These are phyloP conservation scores for Chenopodium berlandieri DNA, from an alignment of 148 eudicot genomes.

Conservation along the genomic window DNA sequence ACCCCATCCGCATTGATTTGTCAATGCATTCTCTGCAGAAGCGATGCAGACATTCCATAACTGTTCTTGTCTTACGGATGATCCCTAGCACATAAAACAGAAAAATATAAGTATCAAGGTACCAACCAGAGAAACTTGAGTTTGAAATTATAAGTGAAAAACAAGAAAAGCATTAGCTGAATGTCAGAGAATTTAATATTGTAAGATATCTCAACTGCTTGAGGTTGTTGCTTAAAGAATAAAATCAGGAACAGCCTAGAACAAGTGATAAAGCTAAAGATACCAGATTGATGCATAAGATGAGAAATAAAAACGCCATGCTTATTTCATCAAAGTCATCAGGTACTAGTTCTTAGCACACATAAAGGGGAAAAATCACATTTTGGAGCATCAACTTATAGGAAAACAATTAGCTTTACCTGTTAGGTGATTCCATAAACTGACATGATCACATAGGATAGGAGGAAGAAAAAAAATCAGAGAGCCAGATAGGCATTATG, in stretches of 20 bases:
- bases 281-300: neutral
- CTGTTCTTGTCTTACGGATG: conserved; percentile 90
- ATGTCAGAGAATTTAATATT: neutral
- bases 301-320: neutral
- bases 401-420: neutral
- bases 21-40: conserved; percentile 99
- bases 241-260: neutral
- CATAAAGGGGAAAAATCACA: too few species aligned
- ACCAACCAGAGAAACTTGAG: neutral
- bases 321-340: neutral
- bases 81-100: conserved; percentile 53
- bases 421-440: neutral
- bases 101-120: neutral
- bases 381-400: neutral
- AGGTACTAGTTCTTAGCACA: neutral
- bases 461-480: neutral
- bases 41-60: conserved; percentile 97
- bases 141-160: neutral
- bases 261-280: neutral
- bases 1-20: conserved; percentile 98
- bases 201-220: neutral
- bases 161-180: conserved; percentile 4
- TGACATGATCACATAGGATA: neutral
- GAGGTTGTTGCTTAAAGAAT: neutral
- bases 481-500: neutral